These are phyloP conservation scores for Aleurites moluccanus DNA, from an alignment of 441 rosid genomes.

Conservation along the genomic window DNA sequence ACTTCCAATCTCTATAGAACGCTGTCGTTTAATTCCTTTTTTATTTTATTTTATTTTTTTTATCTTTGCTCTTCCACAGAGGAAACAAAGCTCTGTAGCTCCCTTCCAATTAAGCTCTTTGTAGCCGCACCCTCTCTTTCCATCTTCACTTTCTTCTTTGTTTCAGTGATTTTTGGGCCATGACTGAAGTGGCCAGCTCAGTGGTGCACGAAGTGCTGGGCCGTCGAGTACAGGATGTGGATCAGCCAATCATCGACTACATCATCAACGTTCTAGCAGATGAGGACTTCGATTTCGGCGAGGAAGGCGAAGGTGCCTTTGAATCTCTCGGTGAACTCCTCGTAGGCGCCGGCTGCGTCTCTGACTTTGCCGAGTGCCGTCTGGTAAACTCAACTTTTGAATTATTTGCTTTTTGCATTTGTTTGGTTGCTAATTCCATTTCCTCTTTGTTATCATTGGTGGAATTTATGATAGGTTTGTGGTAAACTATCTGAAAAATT, in stretches of 20 bases:
- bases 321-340: conserved; percentile 94
- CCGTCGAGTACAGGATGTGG: conserved; percentile 65
- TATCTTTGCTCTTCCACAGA: not conserved
- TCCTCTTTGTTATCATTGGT: not conserved
- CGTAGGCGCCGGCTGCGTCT: conserved; percentile 79
- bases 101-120: not conserved
- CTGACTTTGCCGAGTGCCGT: conserved; percentile 74
- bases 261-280: conserved; percentile 96
- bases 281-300: conserved; percentile 95
- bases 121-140: not conserved
- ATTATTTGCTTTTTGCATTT: not conserved
- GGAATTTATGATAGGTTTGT: conserved; percentile 59
- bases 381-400: conserved; percentile 35
- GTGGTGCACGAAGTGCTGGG: conserved; percentile 90
- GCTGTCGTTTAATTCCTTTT: conserved; percentile 8
- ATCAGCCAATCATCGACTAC: conserved; percentile 91
- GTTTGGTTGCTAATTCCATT: not conserved
- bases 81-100: not conserved
- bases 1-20: not conserved
- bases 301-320: conserved; percentile 88
- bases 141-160: not conserved
- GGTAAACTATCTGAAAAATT: conserved; percentile 71
- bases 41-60: no score
- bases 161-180: conserved; percentile 24
- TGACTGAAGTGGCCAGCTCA: conserved; percentile 89